Percentiles rank a stretch among this genome's conserved stretches.
Conservation (phyloP, 2,329 filamentous ascomycete genomes). For the Knoxdaviesia capensis region DNA sequence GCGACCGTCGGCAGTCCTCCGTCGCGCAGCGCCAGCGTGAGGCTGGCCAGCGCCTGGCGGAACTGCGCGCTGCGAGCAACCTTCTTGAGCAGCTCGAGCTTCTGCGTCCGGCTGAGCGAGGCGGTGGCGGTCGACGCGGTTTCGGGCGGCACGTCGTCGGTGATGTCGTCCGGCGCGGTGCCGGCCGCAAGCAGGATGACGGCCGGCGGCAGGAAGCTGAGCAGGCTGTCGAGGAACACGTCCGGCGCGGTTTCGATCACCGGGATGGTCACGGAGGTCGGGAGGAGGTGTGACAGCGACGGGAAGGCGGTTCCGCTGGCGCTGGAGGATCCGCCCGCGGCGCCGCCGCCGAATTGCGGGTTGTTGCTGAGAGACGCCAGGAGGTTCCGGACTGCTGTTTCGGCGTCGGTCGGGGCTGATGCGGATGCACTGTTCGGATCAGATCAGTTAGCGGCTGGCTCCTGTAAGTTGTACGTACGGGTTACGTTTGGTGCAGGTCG, state of each 20-base stretch:
- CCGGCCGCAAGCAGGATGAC: slow-evolving; percentile 61
- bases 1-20: slow-evolving; percentile 80
- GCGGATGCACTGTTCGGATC: no score
- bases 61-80: slow-evolving; percentile 84
- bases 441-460: no score
- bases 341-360: slow-evolving; percentile 17
- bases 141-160: slow-evolving; percentile 45
- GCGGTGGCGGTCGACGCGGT: slow-evolving; percentile 54
- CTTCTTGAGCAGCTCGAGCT: slow-evolving; percentile 60
- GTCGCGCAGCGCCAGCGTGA: slow-evolving; percentile 76
- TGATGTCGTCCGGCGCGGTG: slow-evolving; percentile 26
- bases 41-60: slow-evolving; percentile 61
- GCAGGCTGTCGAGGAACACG: slow-evolving; percentile 50
- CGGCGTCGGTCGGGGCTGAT: slow-evolving; percentile 38
- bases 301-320: slow-evolving; percentile 46
- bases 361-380: slow-evolving; percentile 57
- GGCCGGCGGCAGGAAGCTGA: slow-evolving; percentile 58
- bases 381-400: slow-evolving; percentile 69
- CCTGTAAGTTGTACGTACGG: no score
- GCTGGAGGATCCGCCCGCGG: slow-evolving; percentile 13
- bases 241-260: slow-evolving; percentile 46
- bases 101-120: slow-evolving; percentile 53
- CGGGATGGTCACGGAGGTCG: slow-evolving; percentile 57
- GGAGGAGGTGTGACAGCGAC: slow-evolving; percentile 68
- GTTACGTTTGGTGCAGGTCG: no score